Base-by-base conservation (phyloP, 306 rosid genomes). In the Ochetophila trinervis region DNA sequence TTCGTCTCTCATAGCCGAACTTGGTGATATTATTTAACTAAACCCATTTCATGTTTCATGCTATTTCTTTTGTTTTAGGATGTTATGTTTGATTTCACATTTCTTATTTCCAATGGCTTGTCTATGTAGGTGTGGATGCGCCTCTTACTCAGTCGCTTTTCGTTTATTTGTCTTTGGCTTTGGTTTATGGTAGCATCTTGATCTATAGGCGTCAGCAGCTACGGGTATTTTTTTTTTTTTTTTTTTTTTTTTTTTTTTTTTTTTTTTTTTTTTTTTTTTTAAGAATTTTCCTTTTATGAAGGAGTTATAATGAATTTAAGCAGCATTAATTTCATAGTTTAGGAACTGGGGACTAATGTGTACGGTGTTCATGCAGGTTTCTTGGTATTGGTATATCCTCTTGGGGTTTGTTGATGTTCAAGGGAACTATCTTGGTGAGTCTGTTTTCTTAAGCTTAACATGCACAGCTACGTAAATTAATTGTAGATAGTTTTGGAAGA, bases 311-410 rank as follows among this genome's bases (percentile, higher is more conserved):
- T 51, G 13, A 53, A 24, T 36, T n/a, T 57, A 5, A 51, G 34
- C 40, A 55, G 1, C 27, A 24, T 10, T 45, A 48, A n/a, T 15
- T 22, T 57, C 21, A 37, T 58, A 63, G 27, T 35, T 57, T 49
- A 8, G 50, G 69, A 17, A 13, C 21, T 44, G 40, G 51, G 51
- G 68, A 30, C 7, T 19, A 36, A 22, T 53, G 20, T 5, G 24
- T 30, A n/a, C 50, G 22, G 66, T 59, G 36, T 32, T 1, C 58
- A 37, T 79, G 74, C 81, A 85, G 95, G 77, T 85, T 73, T 68
- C 91, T 44, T 88, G 95, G 95, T 88, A 85, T 65, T 88, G 95
- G 95, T 88, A 85, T 75, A 57, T 88, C 17, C 62, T 79, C 0
- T 58, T 88, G 76, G 95, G 84, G 40, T 80, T 85, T 77, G 79